Evolutionary conservation across 1,139 yeast genomes (phyloP), one percentile per base, ranked within the genome.

Genomic region (Suzukiozyma palmioleophila): DNA sequence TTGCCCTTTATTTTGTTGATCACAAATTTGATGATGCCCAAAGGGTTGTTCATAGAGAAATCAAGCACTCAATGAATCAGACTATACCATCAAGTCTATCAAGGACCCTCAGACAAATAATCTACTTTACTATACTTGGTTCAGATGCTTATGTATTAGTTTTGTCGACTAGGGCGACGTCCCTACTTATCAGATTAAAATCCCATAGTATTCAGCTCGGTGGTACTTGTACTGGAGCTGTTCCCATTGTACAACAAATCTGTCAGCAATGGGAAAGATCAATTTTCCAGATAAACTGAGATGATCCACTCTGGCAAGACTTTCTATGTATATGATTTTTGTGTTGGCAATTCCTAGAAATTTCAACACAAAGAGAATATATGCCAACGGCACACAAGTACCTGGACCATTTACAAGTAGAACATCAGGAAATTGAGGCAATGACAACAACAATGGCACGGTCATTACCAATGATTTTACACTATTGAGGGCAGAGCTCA

Each of bases 231-330:
- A 49, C 14, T 73, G 70, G 39, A 92, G 65, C 33, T 70, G 69
- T n/a, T 78, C 79, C 98, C 98, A 92, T 57, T 92, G 98, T 7
- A 92, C 97, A 1, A 92, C 55, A 45, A 92, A 84, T 24, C 92
- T 65, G 53, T 89, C 86, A 2, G 83, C 68, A 2, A 90, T 65
- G 3, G 89, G 89, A 40, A 84, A 64, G 8, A 89, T 58, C 24
- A 90, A 60, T 38, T 64, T 58, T 0, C 97, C 98, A 18, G 92
- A 81, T 28, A 89, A 62, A 55, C 97, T 89, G 42, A 92, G 69
- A 12, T 68, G 65, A 39, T 72, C 69, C 3, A 90, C 97, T 36
- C 99, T 67, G 0, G 98, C 98, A 38, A 92, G 69, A 36, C 95
- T 84, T 60, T 92, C 99, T 21, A 92, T 68, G 53, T 90, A 92